Conservation (phyloP, 345 rosid genomes). For the Populus ilicifolia region DNA sequence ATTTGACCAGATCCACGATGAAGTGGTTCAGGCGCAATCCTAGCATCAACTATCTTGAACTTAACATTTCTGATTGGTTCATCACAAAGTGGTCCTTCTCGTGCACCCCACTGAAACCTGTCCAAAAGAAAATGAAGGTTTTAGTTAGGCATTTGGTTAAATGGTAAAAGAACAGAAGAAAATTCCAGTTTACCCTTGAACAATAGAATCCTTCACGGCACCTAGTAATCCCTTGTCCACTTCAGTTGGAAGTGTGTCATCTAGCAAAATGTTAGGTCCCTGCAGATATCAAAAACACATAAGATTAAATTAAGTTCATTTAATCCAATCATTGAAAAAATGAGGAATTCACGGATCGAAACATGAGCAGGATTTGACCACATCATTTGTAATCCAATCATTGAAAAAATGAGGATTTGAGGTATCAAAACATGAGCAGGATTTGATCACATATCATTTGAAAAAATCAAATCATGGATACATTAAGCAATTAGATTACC, state of each 20-base stretch:
- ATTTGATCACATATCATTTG: not conserved
- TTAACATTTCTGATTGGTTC: constrained; percentile 96
- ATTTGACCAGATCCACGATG: constrained; percentile 98
- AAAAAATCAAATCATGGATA: not conserved
- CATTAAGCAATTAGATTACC: constrained; percentile 34
- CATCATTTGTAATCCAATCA: not conserved
- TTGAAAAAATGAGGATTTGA: not conserved
- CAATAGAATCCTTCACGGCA: constrained; percentile 90
- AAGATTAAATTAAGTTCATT: not conserved
- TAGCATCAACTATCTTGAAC: constrained; percentile 95
- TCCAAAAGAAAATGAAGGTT: constrained; percentile 11
- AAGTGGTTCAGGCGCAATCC: constrained; percentile 84
- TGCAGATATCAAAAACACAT: constrained; percentile 23
- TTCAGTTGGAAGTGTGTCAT: constrained; percentile 92
- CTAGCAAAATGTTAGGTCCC: constrained; percentile 92
- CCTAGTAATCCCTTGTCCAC: constrained; percentile 81
- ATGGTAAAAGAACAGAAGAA: constrained; percentile 1
- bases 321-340: not conserved
- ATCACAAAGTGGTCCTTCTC: constrained; percentile 98
- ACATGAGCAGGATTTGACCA: not conserved
- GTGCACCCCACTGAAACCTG: constrained; percentile 99
- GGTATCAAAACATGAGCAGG: not conserved
- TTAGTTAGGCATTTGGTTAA: not conserved
- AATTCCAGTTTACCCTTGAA: constrained; percentile 63
- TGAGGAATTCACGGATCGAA: not conserved